Conservation (phyloP, 805 yeast species). For the Candida pseudofarinosa region DNA sequence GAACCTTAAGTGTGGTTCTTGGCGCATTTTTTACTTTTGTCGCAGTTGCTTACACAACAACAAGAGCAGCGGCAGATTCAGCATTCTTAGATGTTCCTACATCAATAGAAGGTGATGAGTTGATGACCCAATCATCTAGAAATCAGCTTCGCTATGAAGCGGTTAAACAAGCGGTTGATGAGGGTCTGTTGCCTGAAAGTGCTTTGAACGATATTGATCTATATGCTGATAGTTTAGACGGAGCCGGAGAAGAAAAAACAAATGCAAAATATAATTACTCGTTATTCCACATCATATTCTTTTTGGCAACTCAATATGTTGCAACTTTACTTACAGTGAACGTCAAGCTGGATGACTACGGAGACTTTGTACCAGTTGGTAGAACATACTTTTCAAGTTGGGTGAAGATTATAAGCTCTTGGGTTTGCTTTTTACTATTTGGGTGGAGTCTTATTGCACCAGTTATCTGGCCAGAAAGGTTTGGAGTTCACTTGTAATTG, state of each 20-base stretch:
- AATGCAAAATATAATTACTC: constrained; percentile 78
- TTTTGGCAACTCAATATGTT: constrained; percentile 94
- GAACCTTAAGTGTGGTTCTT: constrained; percentile 79
- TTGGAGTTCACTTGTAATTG: constrained; percentile 36
- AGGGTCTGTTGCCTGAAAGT: constrained; percentile 90
- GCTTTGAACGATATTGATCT: constrained; percentile 76
- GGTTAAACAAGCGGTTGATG: constrained; percentile 89
- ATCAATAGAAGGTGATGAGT: constrained; percentile 39
- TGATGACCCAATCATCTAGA: constrained; percentile 46
- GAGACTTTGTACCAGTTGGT: constrained; percentile 94
- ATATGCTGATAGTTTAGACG: constrained; percentile 43
- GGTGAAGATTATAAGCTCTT: constrained; percentile 88
- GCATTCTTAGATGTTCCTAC: constrained; percentile 38
- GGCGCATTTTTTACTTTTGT: constrained; percentile 93
- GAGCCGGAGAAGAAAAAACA: constrained; percentile 53
- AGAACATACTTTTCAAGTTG: constrained; percentile 92
- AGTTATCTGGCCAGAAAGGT: constrained; percentile 83
- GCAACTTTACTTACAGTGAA: constrained; percentile 91
- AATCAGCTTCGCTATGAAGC: constrained; percentile 83
- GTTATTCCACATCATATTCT: constrained; percentile 85
- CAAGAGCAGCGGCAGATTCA: constrained; percentile 81
- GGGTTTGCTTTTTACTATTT: constrained; percentile 84
- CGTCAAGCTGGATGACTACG: constrained; percentile 76
- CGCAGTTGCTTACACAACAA: constrained; percentile 95
- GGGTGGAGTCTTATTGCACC: constrained; percentile 94